Evolutionary conservation across 2,329 filamentous ascomycete genomes (phyloP).

Genomic region (Colletotrichum sp.): DNA sequence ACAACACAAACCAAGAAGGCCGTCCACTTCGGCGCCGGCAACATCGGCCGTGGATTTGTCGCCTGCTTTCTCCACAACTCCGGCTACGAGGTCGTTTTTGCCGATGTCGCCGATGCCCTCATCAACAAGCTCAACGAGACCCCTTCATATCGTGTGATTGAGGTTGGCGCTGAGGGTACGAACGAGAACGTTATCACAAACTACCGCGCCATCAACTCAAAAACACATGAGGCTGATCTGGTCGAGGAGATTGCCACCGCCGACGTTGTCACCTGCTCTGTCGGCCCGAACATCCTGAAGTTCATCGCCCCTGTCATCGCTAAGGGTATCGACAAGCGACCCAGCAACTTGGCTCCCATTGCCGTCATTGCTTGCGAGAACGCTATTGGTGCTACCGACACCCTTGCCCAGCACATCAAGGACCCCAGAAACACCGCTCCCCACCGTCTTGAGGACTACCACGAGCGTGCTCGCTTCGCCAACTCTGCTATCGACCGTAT

Average conservation of each 20-base stretch:
- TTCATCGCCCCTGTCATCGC: constrained; percentile 96
- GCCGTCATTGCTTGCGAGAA: constrained; percentile 98
- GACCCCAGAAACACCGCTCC: constrained; percentile 72
- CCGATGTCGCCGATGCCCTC: constrained; percentile 86
- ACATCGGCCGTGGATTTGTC: constrained; percentile 86
- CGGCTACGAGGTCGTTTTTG: constrained; percentile 94
- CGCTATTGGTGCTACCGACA: constrained; percentile 92
- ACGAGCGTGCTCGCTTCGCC: constrained; percentile 83
- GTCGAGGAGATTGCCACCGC: constrained; percentile 85
- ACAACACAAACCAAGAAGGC: constrained; percentile 60
- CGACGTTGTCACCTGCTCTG: constrained; percentile 93
- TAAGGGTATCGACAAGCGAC: constrained; percentile 85
- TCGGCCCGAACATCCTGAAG: constrained; percentile 93
- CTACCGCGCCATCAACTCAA: constrained; percentile 97
- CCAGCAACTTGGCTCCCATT: constrained; percentile 67
- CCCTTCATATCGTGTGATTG: constrained; percentile 86
- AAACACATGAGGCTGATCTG: constrained; percentile 79
- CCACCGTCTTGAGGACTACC: constrained; percentile 69
- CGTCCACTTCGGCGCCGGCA: constrained; percentile 85
- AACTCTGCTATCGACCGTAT: constrained; percentile 99
- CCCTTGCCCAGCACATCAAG: constrained; percentile 82
- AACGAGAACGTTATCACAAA: constrained; percentile 85
- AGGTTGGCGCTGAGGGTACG: constrained; percentile 86
- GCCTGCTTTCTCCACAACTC: constrained; percentile 93
- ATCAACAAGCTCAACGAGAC: constrained; percentile 80